Base-by-base conservation (phyloP, 2,329 filamentous ascomycete genomes). In the Myriangium duriaei region DNA sequence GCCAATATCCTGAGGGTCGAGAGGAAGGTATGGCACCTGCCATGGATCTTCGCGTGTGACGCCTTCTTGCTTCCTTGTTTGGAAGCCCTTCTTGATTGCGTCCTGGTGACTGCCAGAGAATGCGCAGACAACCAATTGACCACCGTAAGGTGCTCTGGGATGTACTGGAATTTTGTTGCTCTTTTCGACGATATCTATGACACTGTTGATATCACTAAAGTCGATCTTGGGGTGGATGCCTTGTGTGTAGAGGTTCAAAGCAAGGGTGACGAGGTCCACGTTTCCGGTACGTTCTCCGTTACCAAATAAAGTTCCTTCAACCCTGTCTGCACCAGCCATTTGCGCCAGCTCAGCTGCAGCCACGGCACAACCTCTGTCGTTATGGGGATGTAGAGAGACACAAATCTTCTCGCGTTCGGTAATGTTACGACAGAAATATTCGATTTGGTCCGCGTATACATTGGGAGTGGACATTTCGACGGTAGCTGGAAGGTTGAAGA, bases 211-310 rank as follows among this genome's bases (percentile, higher is more conserved):
- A 57, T 96, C 81, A 2, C 85, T 93, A 56, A 96, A 93, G 65
- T 96, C 87, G 49, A 96, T 74, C 7, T 80, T 72, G 11, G 85
- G 84, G 52, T 80, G 71, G 34, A 94, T 74, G 39, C 88, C 88
- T 59, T 96, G 88, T 0, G 87, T 95, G 62, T 96, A 96, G 12
- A 96, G 75, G 58, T 96, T 96, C 42, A 96, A 69, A 18, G 76
- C 91, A 40, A 96, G 70, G 21, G 87, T 96, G 34, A 96, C 86
- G 39, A 96, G 71, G 55, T 96, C 88, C 13, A 95, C 86, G 52
- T 96, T 96, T 45, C 88, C 91, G 0, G 88, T 96, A 46, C 91
- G 70, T 69, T 98, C 88, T 42, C 91, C 88, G 50, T 96, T 96
- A 37, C 87, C 86, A 55, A 95, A 92, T 28, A 95, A 69, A 46